Conservation (phyloP, 1,284 basidiomycete genomes). For the Cutaneotrichosporon daszewskae region DNA sequence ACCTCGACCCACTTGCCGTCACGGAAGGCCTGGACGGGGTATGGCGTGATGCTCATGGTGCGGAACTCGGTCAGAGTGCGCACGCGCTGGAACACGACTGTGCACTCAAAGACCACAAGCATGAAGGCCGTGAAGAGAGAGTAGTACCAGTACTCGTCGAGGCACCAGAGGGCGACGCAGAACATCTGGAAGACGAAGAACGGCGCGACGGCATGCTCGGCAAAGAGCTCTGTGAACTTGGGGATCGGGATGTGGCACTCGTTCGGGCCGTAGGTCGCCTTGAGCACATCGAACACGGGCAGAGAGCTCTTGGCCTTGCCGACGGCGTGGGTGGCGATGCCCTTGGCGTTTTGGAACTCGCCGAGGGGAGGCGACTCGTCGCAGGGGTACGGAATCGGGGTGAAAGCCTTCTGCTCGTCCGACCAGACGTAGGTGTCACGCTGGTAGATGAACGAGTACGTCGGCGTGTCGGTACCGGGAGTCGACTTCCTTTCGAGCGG, state of each 20-base stretch:
- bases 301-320: conserved; percentile 5
- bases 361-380: conserved; percentile 66
- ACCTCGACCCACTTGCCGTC: conserved; percentile 72
- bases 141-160: conserved; percentile 98
- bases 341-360: conserved; percentile 59
- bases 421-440: conserved; percentile 82
- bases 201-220: conserved; percentile 85
- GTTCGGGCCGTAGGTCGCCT: conserved; percentile 73
- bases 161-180: conserved; percentile 88
- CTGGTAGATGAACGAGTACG: conserved; percentile 90
- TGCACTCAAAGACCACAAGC: conserved; percentile 94
- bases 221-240: conserved; percentile 79
- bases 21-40: conserved; percentile 72
- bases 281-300: conserved; percentile 50
- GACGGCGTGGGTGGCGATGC: conserved; percentile 43
- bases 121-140: conserved; percentile 94
- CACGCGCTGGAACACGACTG: conserved; percentile 91
- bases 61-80: conserved; percentile 86
- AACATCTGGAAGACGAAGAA: conserved; percentile 97
- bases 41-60: conserved; percentile 88
- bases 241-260: conserved; percentile 94
- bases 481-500: conserved; percentile 60
- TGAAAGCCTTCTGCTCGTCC: conserved; percentile 59
- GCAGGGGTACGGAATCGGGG: conserved; percentile 82
- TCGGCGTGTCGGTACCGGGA: conserved; percentile 51